phyloP scores from a whole-genome alignment of 2,329 filamentous ascomycete species.

The Niveomyces coronatus region DNA sequence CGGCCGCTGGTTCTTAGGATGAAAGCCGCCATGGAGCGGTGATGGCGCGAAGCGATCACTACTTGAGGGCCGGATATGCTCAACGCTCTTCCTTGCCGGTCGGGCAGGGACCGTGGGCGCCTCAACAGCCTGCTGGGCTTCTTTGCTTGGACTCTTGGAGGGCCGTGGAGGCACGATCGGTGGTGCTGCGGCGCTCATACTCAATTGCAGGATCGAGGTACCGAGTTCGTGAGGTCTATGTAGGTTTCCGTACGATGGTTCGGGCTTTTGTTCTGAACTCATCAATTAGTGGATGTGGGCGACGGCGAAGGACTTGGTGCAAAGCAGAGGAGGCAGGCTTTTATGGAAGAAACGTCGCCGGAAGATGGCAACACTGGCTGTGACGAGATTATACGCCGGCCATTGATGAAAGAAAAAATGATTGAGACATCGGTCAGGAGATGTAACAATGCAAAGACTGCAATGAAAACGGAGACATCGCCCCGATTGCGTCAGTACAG shows the following conservation, averaged over 20 bases:
- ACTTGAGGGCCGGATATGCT: conserved; percentile 68
- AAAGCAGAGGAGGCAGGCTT: background rate
- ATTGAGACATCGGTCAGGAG: background rate
- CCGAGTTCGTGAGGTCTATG: background rate
- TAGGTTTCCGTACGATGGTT: background rate
- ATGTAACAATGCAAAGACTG: background rate
- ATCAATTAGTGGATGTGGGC: too few species aligned
- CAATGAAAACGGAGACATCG: conserved; percentile 2
- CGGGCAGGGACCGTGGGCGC: conserved; percentile 60
- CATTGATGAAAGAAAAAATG: conserved; percentile 5
- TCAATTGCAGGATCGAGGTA: conserved; percentile 7
- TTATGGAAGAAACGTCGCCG: too few species aligned
- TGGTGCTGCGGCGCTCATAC: conserved; percentile 40
- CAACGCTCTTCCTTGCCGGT: conserved; percentile 57
- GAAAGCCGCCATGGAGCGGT: conserved; percentile 66
- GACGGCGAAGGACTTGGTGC: too few species aligned
- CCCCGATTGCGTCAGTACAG: conserved; percentile 7
- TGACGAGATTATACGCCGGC: too few species aligned
- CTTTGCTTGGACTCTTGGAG: conserved; percentile 37
- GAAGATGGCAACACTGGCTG: too few species aligned
- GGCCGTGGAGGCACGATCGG: conserved; percentile 50
- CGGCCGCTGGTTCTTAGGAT: conserved; percentile 32
- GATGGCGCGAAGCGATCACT: conserved; percentile 75
- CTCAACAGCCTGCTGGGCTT: conserved; percentile 20
- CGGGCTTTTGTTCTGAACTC: background rate